These are phyloP conservation scores for Trametes sp. DNA, from an alignment of 1,284 basidiomycete species.

Conservation along the genomic window DNA sequence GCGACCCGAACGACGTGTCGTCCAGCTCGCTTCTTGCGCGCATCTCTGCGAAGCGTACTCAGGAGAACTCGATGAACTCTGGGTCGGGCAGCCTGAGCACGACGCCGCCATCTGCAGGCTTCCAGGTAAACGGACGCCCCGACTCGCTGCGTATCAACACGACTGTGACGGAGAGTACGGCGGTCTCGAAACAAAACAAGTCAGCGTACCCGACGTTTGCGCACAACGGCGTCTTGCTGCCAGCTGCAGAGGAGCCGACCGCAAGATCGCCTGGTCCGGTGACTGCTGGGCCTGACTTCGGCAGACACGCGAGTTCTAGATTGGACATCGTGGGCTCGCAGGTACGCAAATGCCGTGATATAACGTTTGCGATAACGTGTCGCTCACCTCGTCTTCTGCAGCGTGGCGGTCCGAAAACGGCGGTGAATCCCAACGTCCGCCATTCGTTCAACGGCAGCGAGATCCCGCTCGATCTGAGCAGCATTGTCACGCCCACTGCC, in stretches of 20 bases:
- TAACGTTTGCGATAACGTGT: slow-evolving; percentile 22
- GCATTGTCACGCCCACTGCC: slow-evolving; percentile 49
- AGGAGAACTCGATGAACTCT: slow-evolving; percentile 49
- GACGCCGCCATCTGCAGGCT: slow-evolving; percentile 47
- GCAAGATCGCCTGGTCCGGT: slow-evolving; percentile 79
- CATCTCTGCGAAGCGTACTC: slow-evolving; percentile 70
- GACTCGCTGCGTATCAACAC: slow-evolving; percentile 78
- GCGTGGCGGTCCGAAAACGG: slow-evolving; percentile 58
- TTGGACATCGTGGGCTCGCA: slow-evolving; percentile 76
- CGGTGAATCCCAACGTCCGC: slow-evolving; percentile 62
- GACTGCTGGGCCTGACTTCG: slow-evolving; percentile 83
- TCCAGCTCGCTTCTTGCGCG: slow-evolving; percentile 73
- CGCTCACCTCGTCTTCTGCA: slow-evolving; percentile 40
- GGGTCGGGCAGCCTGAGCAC: slow-evolving; percentile 55
- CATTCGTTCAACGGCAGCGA: slow-evolving; percentile 80
- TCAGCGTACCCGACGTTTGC: slow-evolving; percentile 82
- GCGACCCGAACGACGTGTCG: slow-evolving; percentile 75
- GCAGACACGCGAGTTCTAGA: slow-evolving; percentile 71
- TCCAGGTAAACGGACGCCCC: slow-evolving; percentile 57
- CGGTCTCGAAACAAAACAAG: slow-evolving; percentile 75
- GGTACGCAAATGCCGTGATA: slow-evolving; percentile 49
- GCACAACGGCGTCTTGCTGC: slow-evolving; percentile 73
- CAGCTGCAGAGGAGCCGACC: slow-evolving; percentile 63
- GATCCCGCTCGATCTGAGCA: slow-evolving; percentile 61
- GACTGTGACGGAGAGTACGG: slow-evolving; percentile 63